Base-by-base conservation (phyloP, 805 yeast species). In the Candida chilensis region DNA sequence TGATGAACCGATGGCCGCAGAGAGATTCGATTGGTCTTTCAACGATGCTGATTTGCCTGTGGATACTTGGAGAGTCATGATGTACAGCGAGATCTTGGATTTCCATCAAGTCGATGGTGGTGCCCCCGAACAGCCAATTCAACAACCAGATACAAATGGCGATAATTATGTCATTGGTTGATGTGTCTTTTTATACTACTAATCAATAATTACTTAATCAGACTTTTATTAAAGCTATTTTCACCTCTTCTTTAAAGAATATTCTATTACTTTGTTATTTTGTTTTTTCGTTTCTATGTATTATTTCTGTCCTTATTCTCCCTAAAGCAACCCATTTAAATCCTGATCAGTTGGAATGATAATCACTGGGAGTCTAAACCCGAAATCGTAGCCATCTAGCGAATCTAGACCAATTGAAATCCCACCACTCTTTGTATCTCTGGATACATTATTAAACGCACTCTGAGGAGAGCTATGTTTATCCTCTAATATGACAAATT, bases 1-100 rank as follows among this genome's bases (percentile, higher is more conserved):
- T 4, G 99, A 92, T 57, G 99, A 92, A 59, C 98, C 99, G 2
- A 81, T 74, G 4, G 95, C 97, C 18, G 85, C 78, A 29, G 84
- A 81, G 41, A 82, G 81, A 52, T 92, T 92, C 47, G 98, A 92
- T 57, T 92, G 99, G 99, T 79, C 92, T 47, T 90, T 90, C 57
- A 90, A 92, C 54, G 97, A 94, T 44, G 97, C 96, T 0, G 98
- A 90, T 56, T 68, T 90, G 45, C 96, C 97, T 3, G 92, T 92
- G 12, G 97, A 92, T 48, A 86, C 96, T 10, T 90, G 98, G 98
- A 78, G 95, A 61, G 95, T 87, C 13, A 90, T 92, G 97, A 90
- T 92, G 95, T 92, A 92, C 60, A 81, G 94, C 31, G 98, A 90
- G 59, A 92, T 90, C 38, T 66, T 92, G 42, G 96, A 90, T 53